Evolutionary conservation across 495 filamentous ascomycete species (phyloP).

Genomic region (Talaromyces adpressus): DNA sequence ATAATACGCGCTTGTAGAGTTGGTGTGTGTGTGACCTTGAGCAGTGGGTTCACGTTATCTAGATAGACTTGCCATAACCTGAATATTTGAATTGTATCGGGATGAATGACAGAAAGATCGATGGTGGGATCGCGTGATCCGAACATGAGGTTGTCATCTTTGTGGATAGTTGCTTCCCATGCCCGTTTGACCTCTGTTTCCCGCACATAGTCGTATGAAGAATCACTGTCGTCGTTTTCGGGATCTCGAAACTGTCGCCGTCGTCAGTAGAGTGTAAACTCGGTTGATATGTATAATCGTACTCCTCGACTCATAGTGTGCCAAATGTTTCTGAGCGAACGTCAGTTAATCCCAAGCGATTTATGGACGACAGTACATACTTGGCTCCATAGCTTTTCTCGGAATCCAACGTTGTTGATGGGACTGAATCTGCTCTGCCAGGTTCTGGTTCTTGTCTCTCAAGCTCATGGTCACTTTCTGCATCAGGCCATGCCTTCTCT

Average conservation of each 20-base stretch:
- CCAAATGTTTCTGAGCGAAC: conserved; percentile 36
- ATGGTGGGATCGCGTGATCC: conserved; percentile 29
- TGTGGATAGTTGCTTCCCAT: conserved; percentile 33
- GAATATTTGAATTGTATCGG: conserved; percentile 58
- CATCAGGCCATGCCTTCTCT: conserved; percentile 11
- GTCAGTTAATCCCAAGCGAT: not conserved
- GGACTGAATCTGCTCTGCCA: conserved; percentile 10
- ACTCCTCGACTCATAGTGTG: conserved; percentile 42
- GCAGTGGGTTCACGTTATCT: conserved; percentile 60
- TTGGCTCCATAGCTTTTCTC: conserved; percentile 32
- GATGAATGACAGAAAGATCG: conserved; percentile 43
- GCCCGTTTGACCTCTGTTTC: conserved; percentile 30
- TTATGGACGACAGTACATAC: conserved; percentile 19
- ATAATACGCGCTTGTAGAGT: conserved; percentile 41
- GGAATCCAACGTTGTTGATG: conserved; percentile 17
- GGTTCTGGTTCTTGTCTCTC: conserved; percentile 17
- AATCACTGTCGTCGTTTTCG: conserved; percentile 19
- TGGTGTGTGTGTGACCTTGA: conserved; percentile 62
- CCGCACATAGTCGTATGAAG: conserved; percentile 24
- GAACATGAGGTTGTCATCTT: conserved; percentile 42
- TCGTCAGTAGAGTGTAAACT: conserved; percentile 12
- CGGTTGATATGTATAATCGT: conserved; percentile 11
- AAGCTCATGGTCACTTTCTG: conserved; percentile 16
- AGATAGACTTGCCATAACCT: conserved; percentile 64
- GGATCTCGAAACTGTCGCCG: conserved; percentile 16